A percentile compares a stretch with the other conserved stretches of the same genome.
Conservation (phyloP, 169 alveolate genomes). For the Eimeria zaria region DNA sequence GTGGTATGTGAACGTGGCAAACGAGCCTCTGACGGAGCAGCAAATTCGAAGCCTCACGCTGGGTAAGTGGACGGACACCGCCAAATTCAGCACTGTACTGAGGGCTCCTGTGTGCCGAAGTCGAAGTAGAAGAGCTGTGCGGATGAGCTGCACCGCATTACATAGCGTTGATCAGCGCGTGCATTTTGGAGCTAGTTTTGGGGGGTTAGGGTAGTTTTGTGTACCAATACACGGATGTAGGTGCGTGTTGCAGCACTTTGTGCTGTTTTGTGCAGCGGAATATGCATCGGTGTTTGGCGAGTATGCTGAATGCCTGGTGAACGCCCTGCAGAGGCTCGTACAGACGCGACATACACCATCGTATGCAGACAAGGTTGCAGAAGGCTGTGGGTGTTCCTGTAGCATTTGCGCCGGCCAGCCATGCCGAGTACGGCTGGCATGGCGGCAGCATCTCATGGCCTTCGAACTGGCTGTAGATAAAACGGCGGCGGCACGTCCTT, state of each 20-base stretch:
- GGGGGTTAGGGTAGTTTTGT: not conserved
- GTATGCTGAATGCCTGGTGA: conserved; percentile 54
- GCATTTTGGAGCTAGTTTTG: not conserved
- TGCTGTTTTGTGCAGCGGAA: conserved; percentile 59
- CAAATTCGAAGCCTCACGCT: conserved; percentile 46
- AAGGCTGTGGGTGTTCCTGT: conserved; percentile 65
- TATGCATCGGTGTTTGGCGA: conserved; percentile 47
- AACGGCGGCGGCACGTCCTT: conserved; percentile 33
- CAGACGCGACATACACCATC: conserved; percentile 51
- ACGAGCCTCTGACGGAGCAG: conserved; percentile 62
- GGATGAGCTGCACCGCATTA: not conserved
- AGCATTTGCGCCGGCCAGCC: conserved; percentile 40
- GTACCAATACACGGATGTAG: not conserved
- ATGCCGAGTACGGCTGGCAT: conserved; percentile 61
- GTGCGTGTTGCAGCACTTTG: not conserved
- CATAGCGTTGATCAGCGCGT: not conserved
- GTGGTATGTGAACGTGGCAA: conserved; percentile 47
- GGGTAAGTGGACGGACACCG: conserved; percentile 35
- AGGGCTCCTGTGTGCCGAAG: not conserved
- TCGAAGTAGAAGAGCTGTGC: not conserved
- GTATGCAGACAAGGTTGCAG: not conserved
- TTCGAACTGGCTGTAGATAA: conserved; percentile 53
- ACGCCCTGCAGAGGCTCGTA: conserved; percentile 38
- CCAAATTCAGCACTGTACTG: not conserved
- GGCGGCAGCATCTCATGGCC: conserved; percentile 72